Evolutionary conservation across 495 filamentous ascomycete species (phyloP), one percentile per base, ranked within the genome.

Genomic region (Chaetomidium leptoderma): DNA sequence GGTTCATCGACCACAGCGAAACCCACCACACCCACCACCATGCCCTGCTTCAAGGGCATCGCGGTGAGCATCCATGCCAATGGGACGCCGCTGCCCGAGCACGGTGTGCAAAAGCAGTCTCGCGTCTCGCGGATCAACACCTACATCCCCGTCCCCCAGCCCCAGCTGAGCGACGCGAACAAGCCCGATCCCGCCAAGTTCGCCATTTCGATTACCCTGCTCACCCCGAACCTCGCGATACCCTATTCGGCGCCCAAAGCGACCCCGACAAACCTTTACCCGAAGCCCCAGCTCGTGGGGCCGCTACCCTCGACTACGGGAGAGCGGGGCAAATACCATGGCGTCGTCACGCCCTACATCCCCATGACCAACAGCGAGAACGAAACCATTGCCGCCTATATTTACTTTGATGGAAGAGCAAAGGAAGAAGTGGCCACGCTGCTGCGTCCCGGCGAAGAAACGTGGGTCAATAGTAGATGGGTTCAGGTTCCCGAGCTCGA

Each of bases 391-490:
- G 93, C 93, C 17, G 93, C 93, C 13, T 99, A 99, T 67, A 97
- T 99, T 56, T 97, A 97, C 76, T 99, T 99, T 66, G 93, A 99
- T 71, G 93, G 93, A 13, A 79, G 95, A 47, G 80, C 83, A 29
- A 97, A 99, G 72, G 93, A 99, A 65, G 93, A 99, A 70, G 95
- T 97, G 16, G 93, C 93, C 54, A 99, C 93, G 32, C 74, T 99
- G 40, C 78, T 99, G 33, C 81, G 93, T 53, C 84, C 92, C 19
- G 95, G 95, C 40, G 93, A 97, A 61, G 93, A 99, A 72, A 99
- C 93, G 0, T 99, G 93, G 93, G 95, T 99, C 24, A 97, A 96
- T 63, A 96, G 92, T 10, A 78, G 93, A 67, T 99, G 93, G 93
- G 93, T 99, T 58, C 90, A 92, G 66, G 83, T 98, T 4, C 90